A percentile compares a stretch with the other conserved stretches of the same genome.
Conservation (phyloP, 345 rosid genomes). For the Citrus trifoliata region DNA sequence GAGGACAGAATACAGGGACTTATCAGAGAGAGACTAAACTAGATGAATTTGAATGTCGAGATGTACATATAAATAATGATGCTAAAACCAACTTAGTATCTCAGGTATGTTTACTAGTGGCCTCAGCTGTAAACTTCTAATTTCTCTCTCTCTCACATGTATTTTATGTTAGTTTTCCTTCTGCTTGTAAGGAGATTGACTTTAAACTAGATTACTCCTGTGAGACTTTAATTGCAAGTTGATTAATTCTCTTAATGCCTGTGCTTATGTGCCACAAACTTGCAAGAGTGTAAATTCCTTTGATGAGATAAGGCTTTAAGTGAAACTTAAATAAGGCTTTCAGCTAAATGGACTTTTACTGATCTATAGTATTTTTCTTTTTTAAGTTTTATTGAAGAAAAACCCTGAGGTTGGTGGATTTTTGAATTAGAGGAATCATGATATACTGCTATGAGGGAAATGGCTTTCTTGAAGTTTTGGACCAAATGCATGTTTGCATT, state of each 20-base stretch:
- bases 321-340: neutral
- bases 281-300: neutral
- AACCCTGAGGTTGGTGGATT: neutral
- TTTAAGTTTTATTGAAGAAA: neutral
- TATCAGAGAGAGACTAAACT: constrained; percentile 31
- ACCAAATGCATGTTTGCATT: neutral
- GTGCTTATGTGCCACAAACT: neutral
- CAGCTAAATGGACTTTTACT: neutral
- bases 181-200: neutral
- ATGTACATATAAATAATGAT: constrained; percentile 48
- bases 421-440: neutral
- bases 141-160: neutral
- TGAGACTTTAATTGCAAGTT: neutral
- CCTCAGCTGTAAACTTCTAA: neutral
- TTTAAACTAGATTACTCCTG: neutral
- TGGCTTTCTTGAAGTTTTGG: neutral
- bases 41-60: constrained; percentile 56
- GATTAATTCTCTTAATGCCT: neutral
- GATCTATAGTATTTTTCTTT: neutral
- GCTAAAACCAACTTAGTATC: constrained; percentile 28
- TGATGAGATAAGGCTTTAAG: neutral
- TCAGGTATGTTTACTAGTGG: constrained; percentile 35
- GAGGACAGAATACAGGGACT: constrained; percentile 31
- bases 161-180: neutral
- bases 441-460: neutral